Base-by-base conservation (phyloP, 2,329 filamentous ascomycete genomes). In the Aureobasidium mangrovei region DNA sequence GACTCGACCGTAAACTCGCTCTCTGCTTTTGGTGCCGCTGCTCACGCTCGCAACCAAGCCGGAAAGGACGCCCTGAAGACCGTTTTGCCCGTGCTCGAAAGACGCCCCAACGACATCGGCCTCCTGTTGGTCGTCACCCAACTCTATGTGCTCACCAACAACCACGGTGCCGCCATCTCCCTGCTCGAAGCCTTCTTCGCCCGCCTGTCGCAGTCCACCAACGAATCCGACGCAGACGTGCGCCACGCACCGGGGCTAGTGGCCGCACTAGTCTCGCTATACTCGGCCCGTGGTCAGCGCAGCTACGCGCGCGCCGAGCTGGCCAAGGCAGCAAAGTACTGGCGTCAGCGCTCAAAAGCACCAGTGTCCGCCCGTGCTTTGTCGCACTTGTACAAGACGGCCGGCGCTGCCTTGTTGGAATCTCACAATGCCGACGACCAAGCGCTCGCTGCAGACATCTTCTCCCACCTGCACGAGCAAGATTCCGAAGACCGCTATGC, bases 201-300 rank as follows among this genome's bases (percentile, higher is more conserved):
- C 58, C 79, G 79, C 7, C 76, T 95, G 1, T 87, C 91, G 62
- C 70, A 80, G 45, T 81, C 80, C 3, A 75, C 69, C 4, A 72
- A 74, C 0, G 65, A 77, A 2, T 74, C 78, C 12, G 77, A 84
- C 56, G 75, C 82, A 55, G 83, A 90, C 61, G 80, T 86, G 28
- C 84, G 91, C 8, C 93, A 85, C 67, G 84, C 88, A 28, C 91
- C 93, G 0, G 91, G 91, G 2, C 75, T 98, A 1, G 79, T 97
- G 29, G 89, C 88, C 0, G 76, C 91, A 1, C 76, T 87, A 3
- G 84, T 95, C 7, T 83, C 87, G 2, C 76, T 98, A 0, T 93
- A 95, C 70, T 81, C 82, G 61, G 74, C 78, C 2, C 85, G 93
- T 67, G 84, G 86, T 38, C 86, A 90, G 35, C 85, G 84, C 60